Evolutionary conservation across 345 rosid species (phyloP).

Genomic region (Lenwebbia sp.): DNA sequence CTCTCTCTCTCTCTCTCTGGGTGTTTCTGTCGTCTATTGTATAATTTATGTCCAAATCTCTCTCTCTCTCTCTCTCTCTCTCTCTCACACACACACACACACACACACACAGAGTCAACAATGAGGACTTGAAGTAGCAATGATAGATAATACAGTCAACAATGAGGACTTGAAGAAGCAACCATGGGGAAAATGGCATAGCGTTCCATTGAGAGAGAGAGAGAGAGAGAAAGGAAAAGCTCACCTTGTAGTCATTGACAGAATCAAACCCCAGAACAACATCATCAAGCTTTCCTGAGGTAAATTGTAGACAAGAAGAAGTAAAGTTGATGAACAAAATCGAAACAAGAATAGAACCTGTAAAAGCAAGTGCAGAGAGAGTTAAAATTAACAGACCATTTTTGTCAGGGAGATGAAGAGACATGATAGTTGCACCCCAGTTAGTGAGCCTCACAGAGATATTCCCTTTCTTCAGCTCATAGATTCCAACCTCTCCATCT

Average conservation of each 20-base stretch:
- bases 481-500: slow-evolving; percentile 25
- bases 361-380: neutral
- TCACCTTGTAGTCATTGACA: slow-evolving; percentile 48
- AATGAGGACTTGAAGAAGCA: neutral
- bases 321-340: neutral
- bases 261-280: slow-evolving; percentile 73
- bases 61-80: neutral
- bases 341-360: neutral
- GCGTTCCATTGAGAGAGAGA: neutral
- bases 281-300: slow-evolving; percentile 59
- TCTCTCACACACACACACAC: rapidly evolving
- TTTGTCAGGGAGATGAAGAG: slow-evolving; percentile 69
- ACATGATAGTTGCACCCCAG: slow-evolving; percentile 78
- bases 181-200: neutral
- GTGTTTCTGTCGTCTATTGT: neutral
- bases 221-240: neutral
- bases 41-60: neutral
- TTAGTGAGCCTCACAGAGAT: slow-evolving; percentile 56
- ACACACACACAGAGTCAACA: neutral
- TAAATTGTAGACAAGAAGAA: neutral
- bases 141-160: neutral
- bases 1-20: neutral
- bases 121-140: neutral
- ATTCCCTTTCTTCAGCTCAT: slow-evolving; percentile 68
- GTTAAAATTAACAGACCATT: slow-evolving; percentile 32